Percentiles rank a stretch among this genome's conserved stretches.
Evolutionary conservation across 345 rosid species (phyloP).

Genomic region (Durio zibethinus): DNA sequence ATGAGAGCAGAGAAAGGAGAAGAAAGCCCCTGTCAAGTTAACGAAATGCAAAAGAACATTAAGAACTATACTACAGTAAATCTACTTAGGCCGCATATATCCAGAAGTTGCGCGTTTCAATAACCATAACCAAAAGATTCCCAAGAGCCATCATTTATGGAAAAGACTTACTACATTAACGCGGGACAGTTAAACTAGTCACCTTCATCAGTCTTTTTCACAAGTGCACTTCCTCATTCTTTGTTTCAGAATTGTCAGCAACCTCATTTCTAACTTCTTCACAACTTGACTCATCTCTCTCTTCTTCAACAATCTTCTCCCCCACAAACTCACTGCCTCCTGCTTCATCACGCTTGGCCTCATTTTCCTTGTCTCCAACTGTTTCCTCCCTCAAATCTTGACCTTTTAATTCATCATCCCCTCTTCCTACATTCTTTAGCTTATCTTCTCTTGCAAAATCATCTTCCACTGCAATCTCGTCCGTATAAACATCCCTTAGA

Average conservation of each 20-base stretch:
- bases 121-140: not conserved
- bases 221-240: slow-evolving; percentile 1
- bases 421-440: not conserved
- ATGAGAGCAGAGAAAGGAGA: not conserved
- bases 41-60: not conserved
- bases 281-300: not conserved
- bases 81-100: slow-evolving; percentile 1
- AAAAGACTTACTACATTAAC: not conserved
- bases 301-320: not conserved
- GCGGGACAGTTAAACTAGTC: not conserved
- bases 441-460: not conserved
- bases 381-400: not conserved
- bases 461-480: slow-evolving; percentile 23
- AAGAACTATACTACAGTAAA: slow-evolving; percentile 1
- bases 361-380: not conserved
- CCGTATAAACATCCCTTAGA: slow-evolving; percentile 34
- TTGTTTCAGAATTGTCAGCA: not conserved
- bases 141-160: not conserved
- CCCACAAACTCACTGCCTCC: not conserved
- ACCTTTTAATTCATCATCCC: not conserved
- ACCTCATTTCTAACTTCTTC: slow-evolving; percentile 1
- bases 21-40: not conserved
- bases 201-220: not conserved
- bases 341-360: not conserved
- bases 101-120: not conserved